A percentile compares a stretch with the other conserved stretches of the same genome.
Conservation (phyloP, 2,329 filamentous ascomycete genomes). For the Chalara sp. region DNA sequence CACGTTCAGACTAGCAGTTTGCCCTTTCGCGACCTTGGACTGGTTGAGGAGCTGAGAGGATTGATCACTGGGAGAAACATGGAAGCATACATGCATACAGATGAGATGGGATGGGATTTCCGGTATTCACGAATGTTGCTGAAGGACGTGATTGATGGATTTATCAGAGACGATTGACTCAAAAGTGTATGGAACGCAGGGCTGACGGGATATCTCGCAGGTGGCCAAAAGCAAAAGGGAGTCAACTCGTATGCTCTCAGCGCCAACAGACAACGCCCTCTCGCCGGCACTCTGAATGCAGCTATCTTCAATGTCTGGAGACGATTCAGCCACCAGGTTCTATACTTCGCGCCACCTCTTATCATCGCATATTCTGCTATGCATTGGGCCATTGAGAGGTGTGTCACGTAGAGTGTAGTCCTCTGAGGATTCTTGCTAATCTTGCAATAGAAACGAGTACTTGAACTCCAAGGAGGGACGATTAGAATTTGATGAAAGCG, state of each 20-base stretch:
- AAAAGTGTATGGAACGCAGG: not conserved
- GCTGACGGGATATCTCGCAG: conserved; percentile 31
- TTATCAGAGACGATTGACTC: not conserved
- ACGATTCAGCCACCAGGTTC: conserved; percentile 75
- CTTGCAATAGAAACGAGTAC: conserved; percentile 61
- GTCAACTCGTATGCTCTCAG: conserved; percentile 69
- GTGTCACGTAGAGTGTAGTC: conserved; percentile 27
- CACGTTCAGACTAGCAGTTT: too few species aligned
- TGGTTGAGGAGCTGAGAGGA: too few species aligned
- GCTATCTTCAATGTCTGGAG: conserved; percentile 96
- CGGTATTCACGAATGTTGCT: not conserved
- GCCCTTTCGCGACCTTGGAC: too few species aligned
- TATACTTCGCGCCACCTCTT: conserved; percentile 81
- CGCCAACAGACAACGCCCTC: conserved; percentile 81
- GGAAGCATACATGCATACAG: not conserved
- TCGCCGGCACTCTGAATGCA: conserved; percentile 69
- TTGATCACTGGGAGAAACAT: too few species aligned
- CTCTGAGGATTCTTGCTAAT: conserved; percentile 5
- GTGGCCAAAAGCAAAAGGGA: conserved; percentile 54
- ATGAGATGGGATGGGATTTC: not conserved
- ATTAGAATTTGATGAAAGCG: conserved; percentile 37
- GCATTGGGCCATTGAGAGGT: conserved; percentile 91
- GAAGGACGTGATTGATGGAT: not conserved
- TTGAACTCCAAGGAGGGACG: conserved; percentile 74
- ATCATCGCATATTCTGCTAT: conserved; percentile 73